Evolutionary conservation across 2,329 filamentous ascomycete genomes (phyloP), one percentile per base, ranked within the genome.

Genomic region (Hypocreales sp.): DNA sequence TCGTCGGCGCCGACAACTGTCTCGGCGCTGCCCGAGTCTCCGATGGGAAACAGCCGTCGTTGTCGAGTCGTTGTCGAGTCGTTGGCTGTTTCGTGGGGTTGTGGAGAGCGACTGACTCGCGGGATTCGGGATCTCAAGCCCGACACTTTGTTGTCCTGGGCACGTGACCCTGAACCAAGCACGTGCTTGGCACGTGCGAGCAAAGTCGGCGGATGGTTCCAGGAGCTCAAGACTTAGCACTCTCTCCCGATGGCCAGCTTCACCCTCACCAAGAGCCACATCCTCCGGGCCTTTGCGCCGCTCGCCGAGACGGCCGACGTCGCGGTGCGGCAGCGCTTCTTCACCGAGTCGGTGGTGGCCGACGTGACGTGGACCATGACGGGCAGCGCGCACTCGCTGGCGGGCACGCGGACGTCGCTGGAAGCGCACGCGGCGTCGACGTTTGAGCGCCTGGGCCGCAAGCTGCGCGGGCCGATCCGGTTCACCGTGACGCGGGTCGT

Each of bases 291-390:
- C 19, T 40, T 40, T 17, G 20, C 33, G 10, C 38, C 34, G 18
- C 40, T 43, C 11, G 30, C 23, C 26, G 32, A 39, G 21, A 40
- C 34, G 7, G 9, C 25, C 2, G 24, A 41, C 31, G 12, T 23
- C 7, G 14, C 31, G 13, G 15, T 20, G 15, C 40, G 40, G 28
- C 21, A 22, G 22, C 11, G 20, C 21, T 43, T 43, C 32, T 35
- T 38, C 31, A 30, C 30, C 22, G 26, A 36, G 22, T 31, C 30
- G 26, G 21, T 39, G 20, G 30, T 27, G 14, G 31, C 39, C 23
- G 15, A 38, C 23, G 32, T 42, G 8, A 34, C 27, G 11, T 43
- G 41, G 40, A 39, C 39, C 10, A 39, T 40, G 23, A 32, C 38
- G 21, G 40, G 41, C 27, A 35, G 12, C 16, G 37, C 35, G 11